Base-by-base conservation (phyloP, 345 rosid genomes). In the Brassica cretica region DNA sequence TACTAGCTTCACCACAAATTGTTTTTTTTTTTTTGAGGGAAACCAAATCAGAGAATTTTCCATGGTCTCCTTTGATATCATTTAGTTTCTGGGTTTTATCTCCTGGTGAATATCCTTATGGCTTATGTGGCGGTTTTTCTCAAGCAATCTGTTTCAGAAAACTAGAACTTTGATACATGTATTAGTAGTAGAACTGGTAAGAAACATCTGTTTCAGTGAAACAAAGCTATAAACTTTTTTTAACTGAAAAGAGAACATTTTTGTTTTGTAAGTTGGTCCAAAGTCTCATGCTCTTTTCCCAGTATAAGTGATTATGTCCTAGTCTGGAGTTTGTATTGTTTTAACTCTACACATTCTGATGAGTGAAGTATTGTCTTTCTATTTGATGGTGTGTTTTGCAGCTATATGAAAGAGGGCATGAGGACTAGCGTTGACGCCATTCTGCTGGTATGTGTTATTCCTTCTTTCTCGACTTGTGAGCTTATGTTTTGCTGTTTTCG, bases 341-440 rank as follows among this genome's bases (percentile, higher is more conserved):
- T 27, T 27, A 27, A 27, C 30, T 27, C 30, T 27, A 27, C 30
- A 27, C 30, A 27, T 27, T 27, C 30, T 25, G 33, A 24, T 61
- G 74, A 51, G 71, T 73, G 16, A 73, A 51, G 56, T 49, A 49
- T n/a, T n/a, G 8, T 14, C 18, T n/a, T 49, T 49, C 2, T n/a
- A 27, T 27, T 51, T 71, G 1, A 37, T 76, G 71, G 25, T 58
- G 64, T 35, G 41, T 35, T 61, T 76, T 80, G 75, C 86, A 94
- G 98, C 76, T 96, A 94, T 70, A 89, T 87, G 96, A 91, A 95
- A 74, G 99, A 95, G 68, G 99, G 99, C 62, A 91, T 95, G 99
- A 89, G 98, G 84, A 89, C 97, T 3, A 93, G 98, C n/a, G 98
- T 95, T 8, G 98, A 93, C 74, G 99, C 91, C 39, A 91, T 95